Percentiles rank a stretch among this genome's conserved stretches.
Evolutionary conservation across 2,329 filamentous ascomycete genomes (phyloP).

Genomic region (Fusarium verrucosum): DNA sequence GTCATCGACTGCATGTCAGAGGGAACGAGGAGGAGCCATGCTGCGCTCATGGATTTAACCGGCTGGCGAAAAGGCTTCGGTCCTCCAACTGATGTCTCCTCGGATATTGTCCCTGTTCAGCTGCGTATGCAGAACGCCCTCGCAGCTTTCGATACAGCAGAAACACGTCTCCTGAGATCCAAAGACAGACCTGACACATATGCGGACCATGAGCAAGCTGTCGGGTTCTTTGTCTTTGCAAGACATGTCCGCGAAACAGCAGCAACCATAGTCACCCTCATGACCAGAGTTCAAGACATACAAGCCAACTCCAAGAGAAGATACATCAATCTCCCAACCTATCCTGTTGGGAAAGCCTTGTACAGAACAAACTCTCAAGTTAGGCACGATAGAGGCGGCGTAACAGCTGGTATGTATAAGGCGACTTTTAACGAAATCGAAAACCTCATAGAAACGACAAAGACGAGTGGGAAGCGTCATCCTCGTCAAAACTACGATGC

Average conservation of each 20-base stretch:
- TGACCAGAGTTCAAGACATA: slow-evolving; percentile 59
- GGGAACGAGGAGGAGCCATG: slow-evolving; percentile 58
- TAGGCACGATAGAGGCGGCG: slow-evolving; percentile 66
- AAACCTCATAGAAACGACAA: slow-evolving; percentile 55
- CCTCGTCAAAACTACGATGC: slow-evolving; percentile 36
- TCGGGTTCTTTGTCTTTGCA: slow-evolving; percentile 64
- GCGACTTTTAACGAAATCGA: slow-evolving; percentile 57
- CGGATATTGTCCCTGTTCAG: slow-evolving; percentile 53
- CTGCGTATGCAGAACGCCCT: slow-evolving; percentile 55
- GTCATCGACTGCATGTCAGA: slow-evolving; percentile 59
- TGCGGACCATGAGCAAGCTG: slow-evolving; percentile 58
- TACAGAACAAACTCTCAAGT: slow-evolving; percentile 66
- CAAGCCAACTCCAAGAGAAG: slow-evolving; percentile 53
- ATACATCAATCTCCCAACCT: slow-evolving; percentile 60
- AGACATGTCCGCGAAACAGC: slow-evolving; percentile 64
- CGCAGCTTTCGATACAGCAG: slow-evolving; percentile 57
- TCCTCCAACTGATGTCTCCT: slow-evolving; percentile 53
- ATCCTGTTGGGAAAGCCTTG: slow-evolving; percentile 62
- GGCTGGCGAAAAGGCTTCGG: slow-evolving; percentile 60
- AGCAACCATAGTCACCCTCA: slow-evolving; percentile 56
- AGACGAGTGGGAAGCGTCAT: slow-evolving; percentile 48
- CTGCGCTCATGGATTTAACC: slow-evolving; percentile 63
- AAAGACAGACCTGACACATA: slow-evolving; percentile 57
- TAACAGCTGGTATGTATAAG: slow-evolving; percentile 63
- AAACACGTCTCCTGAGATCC: slow-evolving; percentile 58